Evolutionary conservation across 106 monocot genomes (phyloP).

Genomic region (Dactylorhiza incarnata): DNA sequence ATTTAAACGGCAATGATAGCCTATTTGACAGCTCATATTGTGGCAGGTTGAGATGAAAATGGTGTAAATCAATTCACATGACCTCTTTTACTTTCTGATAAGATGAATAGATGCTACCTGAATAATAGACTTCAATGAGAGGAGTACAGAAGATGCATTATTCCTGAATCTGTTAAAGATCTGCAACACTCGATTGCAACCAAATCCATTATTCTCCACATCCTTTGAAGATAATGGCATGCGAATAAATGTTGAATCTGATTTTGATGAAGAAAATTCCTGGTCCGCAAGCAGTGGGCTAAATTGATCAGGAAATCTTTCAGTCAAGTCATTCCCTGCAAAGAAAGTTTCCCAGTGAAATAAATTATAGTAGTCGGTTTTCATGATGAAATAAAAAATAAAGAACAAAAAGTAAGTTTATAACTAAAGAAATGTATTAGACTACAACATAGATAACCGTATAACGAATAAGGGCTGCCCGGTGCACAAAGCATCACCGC

Average conservation of each 20-base stretch:
- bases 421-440: neutral
- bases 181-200: conserved; percentile 44
- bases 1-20: neutral
- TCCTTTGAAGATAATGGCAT: conserved; percentile 90
- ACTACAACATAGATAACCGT: neutral
- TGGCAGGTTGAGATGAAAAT: neutral
- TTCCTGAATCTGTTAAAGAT: conserved; percentile 71
- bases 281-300: conserved; percentile 53
- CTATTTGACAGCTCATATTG: neutral
- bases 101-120: conserved; percentile 42
- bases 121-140: conserved; percentile 73
- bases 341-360: neutral
- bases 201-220: conserved; percentile 48
- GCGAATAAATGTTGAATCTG: conserved; percentile 74
- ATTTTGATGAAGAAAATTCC: conserved; percentile 32
- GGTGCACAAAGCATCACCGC: too few relatives aligned
- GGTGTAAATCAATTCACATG: neutral
- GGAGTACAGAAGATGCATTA: conserved; percentile 61
- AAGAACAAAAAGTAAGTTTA: neutral
- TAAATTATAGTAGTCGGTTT: neutral
- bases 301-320: conserved; percentile 92
- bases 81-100: neutral
- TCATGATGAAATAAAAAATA: neutral
- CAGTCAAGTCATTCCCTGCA: conserved; percentile 69
- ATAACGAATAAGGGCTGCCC: neutral